These are phyloP conservation scores for Microsporum canis DNA, from an alignment of 2,329 filamentous ascomycete genomes.

Conservation along the genomic window DNA sequence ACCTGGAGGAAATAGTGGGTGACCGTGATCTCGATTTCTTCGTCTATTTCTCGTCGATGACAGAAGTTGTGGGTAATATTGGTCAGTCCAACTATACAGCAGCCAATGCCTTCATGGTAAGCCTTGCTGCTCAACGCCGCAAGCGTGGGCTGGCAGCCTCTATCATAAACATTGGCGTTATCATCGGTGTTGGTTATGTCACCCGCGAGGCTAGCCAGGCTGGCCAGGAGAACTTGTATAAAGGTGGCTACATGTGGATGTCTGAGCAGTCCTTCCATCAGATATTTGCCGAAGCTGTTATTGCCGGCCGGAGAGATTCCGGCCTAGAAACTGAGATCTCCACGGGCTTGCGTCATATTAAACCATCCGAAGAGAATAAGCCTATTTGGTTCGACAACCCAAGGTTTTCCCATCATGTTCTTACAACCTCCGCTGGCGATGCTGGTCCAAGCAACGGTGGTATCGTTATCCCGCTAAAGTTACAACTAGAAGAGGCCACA, in stretches of 20 bases:
- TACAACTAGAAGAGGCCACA: no score
- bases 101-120: slow-evolving; percentile 36
- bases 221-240: not conserved
- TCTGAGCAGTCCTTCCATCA: slow-evolving; percentile 44
- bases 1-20: slow-evolving; percentile 15
- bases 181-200: slow-evolving; percentile 6
- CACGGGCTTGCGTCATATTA: not conserved
- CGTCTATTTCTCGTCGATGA: slow-evolving; percentile 16
- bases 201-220: slow-evolving; percentile 6
- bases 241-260: not conserved
- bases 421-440: not conserved
- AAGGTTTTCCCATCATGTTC: not conserved
- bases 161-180: slow-evolving; percentile 6
- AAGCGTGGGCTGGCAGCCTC: slow-evolving; percentile 7
- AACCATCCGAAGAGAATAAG: not conserved
- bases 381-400: not conserved
- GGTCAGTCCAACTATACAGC: slow-evolving; percentile 32
- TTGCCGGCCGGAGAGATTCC: slow-evolving; percentile 27
- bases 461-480: not conserved
- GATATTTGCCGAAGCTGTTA: slow-evolving; percentile 43
- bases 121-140: slow-evolving; percentile 17
- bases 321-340: not conserved
- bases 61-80: slow-evolving; percentile 21
- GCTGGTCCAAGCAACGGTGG: not conserved
- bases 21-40: slow-evolving; percentile 8